Conservation (phyloP, 768 basidiomycete genomes). For the Lactarius evosmus region DNA sequence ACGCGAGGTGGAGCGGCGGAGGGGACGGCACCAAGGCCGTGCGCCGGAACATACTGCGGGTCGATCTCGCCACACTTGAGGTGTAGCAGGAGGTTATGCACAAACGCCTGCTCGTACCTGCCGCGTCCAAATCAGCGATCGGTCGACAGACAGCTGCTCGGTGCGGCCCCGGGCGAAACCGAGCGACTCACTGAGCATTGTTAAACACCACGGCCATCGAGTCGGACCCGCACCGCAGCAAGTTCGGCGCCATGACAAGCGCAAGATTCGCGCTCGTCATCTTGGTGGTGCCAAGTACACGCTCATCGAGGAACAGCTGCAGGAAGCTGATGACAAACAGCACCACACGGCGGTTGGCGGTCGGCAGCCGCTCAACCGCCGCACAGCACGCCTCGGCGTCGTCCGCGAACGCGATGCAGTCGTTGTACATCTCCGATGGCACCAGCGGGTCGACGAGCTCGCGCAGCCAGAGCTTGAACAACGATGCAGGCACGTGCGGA, state of each 20-base stretch:
- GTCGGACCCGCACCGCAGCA: constrained; percentile 81
- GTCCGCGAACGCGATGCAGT: constrained; percentile 69
- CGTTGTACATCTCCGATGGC: constrained; percentile 88
- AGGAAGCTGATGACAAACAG: constrained; percentile 88
- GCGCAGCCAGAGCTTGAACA: constrained; percentile 91
- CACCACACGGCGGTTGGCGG: constrained; percentile 81
- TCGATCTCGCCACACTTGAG: constrained; percentile 77
- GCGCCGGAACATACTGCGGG: constrained; percentile 68
- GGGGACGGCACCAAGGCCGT: constrained; percentile 65
- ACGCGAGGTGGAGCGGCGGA: constrained; percentile 47
- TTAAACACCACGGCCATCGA: constrained; percentile 89
- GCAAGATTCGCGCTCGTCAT: constrained; percentile 90
- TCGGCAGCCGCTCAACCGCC: constrained; percentile 75
- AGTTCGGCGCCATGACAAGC: constrained; percentile 88
- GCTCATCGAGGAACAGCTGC: constrained; percentile 81
- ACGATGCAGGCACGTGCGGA: constrained; percentile 83
- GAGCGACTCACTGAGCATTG: constrained; percentile 73
- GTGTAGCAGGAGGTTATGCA: constrained; percentile 78
- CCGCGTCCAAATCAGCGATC: background rate
- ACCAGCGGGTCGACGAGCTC: constrained; percentile 91
- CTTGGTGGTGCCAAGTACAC: constrained; percentile 69
- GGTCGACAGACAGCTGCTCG: background rate
- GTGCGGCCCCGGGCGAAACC: too few species aligned
- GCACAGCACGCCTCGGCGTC: constrained; percentile 67
- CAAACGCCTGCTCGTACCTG: constrained; percentile 87